Percentiles rank a stretch among this genome's conserved stretches.
Evolutionary conservation across 345 rosid genomes (phyloP).

Genomic region (Arabidopsis arenosa): DNA sequence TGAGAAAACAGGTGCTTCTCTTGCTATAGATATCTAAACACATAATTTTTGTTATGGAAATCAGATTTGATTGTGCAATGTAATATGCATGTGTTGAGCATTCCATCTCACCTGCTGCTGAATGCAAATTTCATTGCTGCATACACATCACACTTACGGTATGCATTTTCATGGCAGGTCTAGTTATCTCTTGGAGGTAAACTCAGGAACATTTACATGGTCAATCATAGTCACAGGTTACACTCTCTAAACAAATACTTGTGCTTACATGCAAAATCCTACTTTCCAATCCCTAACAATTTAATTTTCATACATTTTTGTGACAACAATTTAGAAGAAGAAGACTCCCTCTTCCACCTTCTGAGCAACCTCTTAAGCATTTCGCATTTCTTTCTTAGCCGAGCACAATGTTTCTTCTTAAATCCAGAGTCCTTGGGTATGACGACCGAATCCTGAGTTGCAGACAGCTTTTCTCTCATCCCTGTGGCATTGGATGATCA

Average conservation of each 20-base stretch:
- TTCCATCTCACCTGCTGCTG: background rate
- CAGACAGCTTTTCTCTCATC: constrained; percentile 27
- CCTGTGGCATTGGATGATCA: constrained; percentile 42
- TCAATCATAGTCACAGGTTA: constrained; percentile 42
- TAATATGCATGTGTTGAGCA: background rate
- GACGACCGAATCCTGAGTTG: constrained; percentile 10
- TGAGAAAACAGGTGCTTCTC: background rate
- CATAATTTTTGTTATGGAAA: background rate
- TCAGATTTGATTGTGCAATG: background rate
- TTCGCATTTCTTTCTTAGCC: background rate
- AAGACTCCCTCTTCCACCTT: constrained; percentile 21
- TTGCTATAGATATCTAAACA: background rate
- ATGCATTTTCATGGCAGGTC: constrained; percentile 31
- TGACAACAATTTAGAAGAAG: constrained; percentile 15
- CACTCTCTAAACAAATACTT: constrained; percentile 35
- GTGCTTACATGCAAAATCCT: constrained; percentile 36
- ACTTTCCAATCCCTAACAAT: constrained; percentile 22
- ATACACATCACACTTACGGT: background rate
- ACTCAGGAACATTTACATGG: constrained; percentile 32
- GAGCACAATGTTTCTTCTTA: background rate
- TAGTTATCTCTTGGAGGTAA: background rate
- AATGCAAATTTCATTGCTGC: background rate
- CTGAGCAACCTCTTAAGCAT: background rate
- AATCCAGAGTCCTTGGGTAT: constrained; percentile 19
- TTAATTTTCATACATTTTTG: constrained; percentile 37